Base-by-base conservation (phyloP, 2,329 filamentous ascomycete species). In the Fusarium poae region DNA sequence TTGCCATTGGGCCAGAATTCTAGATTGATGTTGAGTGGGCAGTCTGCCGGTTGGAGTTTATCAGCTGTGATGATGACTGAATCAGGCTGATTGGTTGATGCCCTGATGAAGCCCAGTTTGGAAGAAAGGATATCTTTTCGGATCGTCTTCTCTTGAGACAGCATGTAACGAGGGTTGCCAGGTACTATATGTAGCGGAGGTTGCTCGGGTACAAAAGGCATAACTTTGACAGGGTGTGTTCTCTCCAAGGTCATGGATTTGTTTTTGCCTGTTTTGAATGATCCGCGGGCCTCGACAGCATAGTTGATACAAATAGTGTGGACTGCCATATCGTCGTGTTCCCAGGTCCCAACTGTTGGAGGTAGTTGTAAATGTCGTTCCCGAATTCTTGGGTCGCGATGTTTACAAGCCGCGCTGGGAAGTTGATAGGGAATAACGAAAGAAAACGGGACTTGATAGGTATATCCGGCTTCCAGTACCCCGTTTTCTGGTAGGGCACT, bases 381-480 rank as follows among this genome's bases (percentile, higher is more conserved):
- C 3, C 56, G 40, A 1, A 68, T 50, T 1, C 53, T 45, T 0
- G 63, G n/a, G 3, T 57, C 58, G 13, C 56, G 58, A 6, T 72
- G 62, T 9, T 10, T 62, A 13, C 71, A 73, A 0, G 71, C 49
- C 0, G 60, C 68, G 2, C 66, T 66, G 1, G 71, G 66, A 5
- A 73, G 44, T 3, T 68, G 68, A 8, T 62, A 65, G 0, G 68
- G 71, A 13, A 73, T 63, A 0, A 73, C 52, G n/a, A 73, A 73
- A 2, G 66, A 57, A 15, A 73, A 73, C 0, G 71, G 68, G 0
- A 72, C 44, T 1, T 43, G 53, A 4, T 66, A 72, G 3, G 37
- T n/a, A 8, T 57, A 35, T 1, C 64, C 61, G 40, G 60, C 61
- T 4, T 66, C 42, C 1, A 73, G 53, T 0, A 60, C 15, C 5